These are phyloP conservation scores for Pisolithus tinctorius DNA, from an alignment of 768 basidiomycete genomes.

Conservation along the genomic window DNA sequence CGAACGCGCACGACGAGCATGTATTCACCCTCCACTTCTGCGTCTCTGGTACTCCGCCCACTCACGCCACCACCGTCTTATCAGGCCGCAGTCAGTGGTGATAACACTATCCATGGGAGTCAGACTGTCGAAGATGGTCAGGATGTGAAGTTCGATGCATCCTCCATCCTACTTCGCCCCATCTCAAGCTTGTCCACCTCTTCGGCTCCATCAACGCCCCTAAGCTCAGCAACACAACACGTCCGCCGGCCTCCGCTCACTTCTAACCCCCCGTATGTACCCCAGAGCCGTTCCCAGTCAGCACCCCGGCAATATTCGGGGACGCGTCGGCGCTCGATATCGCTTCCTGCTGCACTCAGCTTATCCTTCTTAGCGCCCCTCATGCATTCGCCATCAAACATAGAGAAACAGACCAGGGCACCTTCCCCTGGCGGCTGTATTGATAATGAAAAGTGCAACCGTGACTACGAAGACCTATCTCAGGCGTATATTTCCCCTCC, in stretches of 20 bases:
- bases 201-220: constrained; percentile 2
- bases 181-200: constrained; percentile 12
- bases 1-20: constrained; percentile 28
- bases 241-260: constrained; percentile 8
- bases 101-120: neutral
- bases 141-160: constrained; percentile 12
- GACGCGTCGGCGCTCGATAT: constrained; percentile 18
- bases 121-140: neutral
- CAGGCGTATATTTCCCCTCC: constrained; percentile 22
- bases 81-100: constrained; percentile 8
- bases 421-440: neutral
- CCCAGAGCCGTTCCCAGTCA: neutral
- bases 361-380: constrained; percentile 6
- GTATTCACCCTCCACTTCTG: constrained; percentile 9
- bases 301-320: neutral
- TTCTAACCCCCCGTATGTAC: constrained; percentile 7
- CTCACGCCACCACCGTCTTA: constrained; percentile 21
- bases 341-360: constrained; percentile 13
- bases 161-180: constrained; percentile 24
- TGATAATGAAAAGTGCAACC: neutral
- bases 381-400: constrained; percentile 7
- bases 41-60: constrained; percentile 17
- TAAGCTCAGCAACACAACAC: neutral
- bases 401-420: constrained; percentile 5
- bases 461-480: constrained; percentile 21